These are phyloP conservation scores for Apodospora peruviana DNA, from an alignment of 495 filamentous ascomycete species.

Conservation along the genomic window DNA sequence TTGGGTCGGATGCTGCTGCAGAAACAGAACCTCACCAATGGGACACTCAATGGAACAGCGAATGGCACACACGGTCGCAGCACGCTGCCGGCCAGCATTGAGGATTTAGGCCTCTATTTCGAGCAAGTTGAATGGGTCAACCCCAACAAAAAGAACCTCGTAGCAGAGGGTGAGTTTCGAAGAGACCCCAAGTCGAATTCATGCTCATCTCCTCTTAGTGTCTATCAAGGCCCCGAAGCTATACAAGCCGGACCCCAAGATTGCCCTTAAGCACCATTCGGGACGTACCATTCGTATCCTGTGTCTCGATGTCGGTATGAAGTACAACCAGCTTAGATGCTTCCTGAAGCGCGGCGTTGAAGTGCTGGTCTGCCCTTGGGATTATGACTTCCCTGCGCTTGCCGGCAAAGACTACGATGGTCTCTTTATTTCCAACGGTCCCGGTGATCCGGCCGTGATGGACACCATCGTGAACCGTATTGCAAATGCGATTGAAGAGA, in stretches of 20 bases:
- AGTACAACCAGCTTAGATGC: constrained; percentile 95
- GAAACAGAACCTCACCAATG: constrained; percentile 49
- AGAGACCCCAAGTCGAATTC: constrained; percentile 4
- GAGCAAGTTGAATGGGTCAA: constrained; percentile 82
- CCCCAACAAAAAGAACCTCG: constrained; percentile 87
- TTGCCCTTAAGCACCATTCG: constrained; percentile 72
- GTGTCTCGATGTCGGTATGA: constrained; percentile 92
- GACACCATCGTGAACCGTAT: constrained; percentile 71
- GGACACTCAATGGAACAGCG: constrained; percentile 40
- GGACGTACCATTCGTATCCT: constrained; percentile 80
- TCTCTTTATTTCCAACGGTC: constrained; percentile 95
- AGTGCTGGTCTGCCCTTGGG: constrained; percentile 90
- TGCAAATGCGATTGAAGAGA: constrained; percentile 61
- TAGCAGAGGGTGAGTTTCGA: constrained; percentile 76
- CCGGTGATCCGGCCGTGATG: constrained; percentile 87
- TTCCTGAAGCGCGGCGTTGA: constrained; percentile 87
- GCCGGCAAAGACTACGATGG: constrained; percentile 84
- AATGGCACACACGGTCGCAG: too few species aligned
- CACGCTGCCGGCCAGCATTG: constrained; percentile 20
- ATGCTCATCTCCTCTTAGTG: constrained; percentile 53
- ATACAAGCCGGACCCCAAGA: constrained; percentile 62
- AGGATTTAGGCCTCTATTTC: constrained; percentile 61
- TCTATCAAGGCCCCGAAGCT: constrained; percentile 78
- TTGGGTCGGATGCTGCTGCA: constrained; percentile 81
- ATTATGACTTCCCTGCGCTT: constrained; percentile 77